Base-by-base conservation (phyloP, 345 rosid genomes). In the Eutrema yunnanense region DNA sequence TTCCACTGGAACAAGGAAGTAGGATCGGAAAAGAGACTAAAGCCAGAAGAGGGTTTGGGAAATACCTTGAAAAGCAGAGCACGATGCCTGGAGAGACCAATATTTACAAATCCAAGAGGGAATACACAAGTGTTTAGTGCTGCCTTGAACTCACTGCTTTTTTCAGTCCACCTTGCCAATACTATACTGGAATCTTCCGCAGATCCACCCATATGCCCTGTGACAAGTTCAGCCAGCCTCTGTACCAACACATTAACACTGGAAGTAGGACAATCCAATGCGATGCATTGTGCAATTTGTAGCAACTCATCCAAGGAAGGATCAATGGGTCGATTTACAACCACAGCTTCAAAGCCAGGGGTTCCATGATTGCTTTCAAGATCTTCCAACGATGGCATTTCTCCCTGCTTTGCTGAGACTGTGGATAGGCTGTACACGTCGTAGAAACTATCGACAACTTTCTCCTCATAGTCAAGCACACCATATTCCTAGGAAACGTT, bases 41-140 rank as follows among this genome's bases (percentile, higher is more conserved):
- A 69, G 33, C 32, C 62, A 67, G 14, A 38, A 55, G 54, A 66
- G 58, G 68, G 42, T 59, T 48, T 32, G 13, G 63, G 11, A 66
- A 70, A 82, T 62, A 92, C 99, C 99, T 96, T 96, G 81, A 96
- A 96, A 84, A 96, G 97, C 75, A 96, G 84, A 74, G 99, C 96
- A 69, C 99, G 99, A 67, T 96, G 97, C 58, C 99, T 84, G 41
- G 98, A 88, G 44, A 96, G 78, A 62, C 99, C 99, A 71, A 87
- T 86, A 79, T 84, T 78, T 74, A 96, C 76, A 72, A 95, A 87
- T 33, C 99, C 99, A 81, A 96, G 84, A 51, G 97, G 99, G 79
- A 96, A 79, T 51, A 90, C 83, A 73, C 89, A 85, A 27, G 98
- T 84, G 8, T 86, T 90, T 57, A 86, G 85, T 56, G 92, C 85